Evolutionary conservation across 2,329 filamentous ascomycete genomes (phyloP).

Genomic region (Mollisia scopiformis): DNA sequence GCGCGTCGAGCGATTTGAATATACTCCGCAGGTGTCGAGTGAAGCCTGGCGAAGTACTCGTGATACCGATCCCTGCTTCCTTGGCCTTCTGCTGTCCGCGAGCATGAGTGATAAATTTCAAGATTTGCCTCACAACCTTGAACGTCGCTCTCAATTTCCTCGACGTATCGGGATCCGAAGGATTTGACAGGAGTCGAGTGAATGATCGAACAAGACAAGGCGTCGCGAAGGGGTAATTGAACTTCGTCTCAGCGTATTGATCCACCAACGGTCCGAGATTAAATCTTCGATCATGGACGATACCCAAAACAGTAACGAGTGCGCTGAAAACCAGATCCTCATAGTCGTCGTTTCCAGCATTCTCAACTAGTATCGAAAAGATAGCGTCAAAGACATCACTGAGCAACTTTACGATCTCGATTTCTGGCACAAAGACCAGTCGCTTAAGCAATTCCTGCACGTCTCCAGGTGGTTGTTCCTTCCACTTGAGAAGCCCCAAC

Average conservation of each 20-base stretch:
- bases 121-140: conserved; percentile 90
- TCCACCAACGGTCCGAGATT: conserved; percentile 90
- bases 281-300: conserved; percentile 92
- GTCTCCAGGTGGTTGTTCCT: conserved; percentile 71
- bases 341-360: conserved; percentile 88
- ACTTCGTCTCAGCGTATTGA: conserved; percentile 83
- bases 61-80: conserved; percentile 85
- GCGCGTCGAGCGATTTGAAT: conserved; percentile 84
- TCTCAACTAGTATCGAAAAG: conserved; percentile 88
- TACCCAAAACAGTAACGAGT: conserved; percentile 85
- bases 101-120: conserved; percentile 93
- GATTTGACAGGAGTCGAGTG: conserved; percentile 78
- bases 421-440: conserved; percentile 92
- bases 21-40: conserved; percentile 82
- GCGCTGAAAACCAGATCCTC: conserved; percentile 93
- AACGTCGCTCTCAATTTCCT: conserved; percentile 87
- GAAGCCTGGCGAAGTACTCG: conserved; percentile 72
- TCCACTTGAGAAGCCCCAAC: conserved; percentile 85
- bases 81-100: conserved; percentile 86
- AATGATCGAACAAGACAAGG: conserved; percentile 87
- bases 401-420: conserved; percentile 94
- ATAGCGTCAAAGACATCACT: conserved; percentile 88
- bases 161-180: conserved; percentile 80
- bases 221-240: conserved; percentile 92
- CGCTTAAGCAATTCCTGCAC: conserved; percentile 77